These are phyloP conservation scores for Fusarium siculi DNA, from an alignment of 2,329 filamentous ascomycete species.

Conservation along the genomic window DNA sequence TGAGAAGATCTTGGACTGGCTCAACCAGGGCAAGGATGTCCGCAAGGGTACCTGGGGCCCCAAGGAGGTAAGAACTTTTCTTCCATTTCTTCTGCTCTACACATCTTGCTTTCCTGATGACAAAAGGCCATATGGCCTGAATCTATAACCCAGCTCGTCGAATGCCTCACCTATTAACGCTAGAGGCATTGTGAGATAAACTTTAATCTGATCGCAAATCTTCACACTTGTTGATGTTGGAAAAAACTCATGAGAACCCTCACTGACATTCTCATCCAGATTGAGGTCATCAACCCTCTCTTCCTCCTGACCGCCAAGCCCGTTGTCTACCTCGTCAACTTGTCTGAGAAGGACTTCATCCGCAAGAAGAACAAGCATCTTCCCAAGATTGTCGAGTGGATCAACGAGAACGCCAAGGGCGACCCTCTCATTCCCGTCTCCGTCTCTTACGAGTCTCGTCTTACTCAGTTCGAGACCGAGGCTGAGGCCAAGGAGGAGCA, in stretches of 20 bases:
- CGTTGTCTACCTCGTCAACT: conserved; percentile 95
- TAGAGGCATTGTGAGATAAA: conserved; percentile 89
- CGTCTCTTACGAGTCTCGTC: conserved; percentile 90
- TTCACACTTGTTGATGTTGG: conserved; percentile 7
- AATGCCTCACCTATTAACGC: conserved; percentile 81
- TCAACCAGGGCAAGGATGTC: conserved; percentile 92
- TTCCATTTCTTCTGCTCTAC: conserved; percentile 19
- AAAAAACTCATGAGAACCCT: conserved; percentile 2
- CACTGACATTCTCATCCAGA: conserved; percentile 62
- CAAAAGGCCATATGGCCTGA: conserved; percentile 93
- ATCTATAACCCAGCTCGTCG: conserved; percentile 99
- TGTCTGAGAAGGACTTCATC: conserved; percentile 96
- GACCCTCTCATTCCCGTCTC: conserved; percentile 95
- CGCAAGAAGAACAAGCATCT: conserved; percentile 99
- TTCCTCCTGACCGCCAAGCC: conserved; percentile 96
- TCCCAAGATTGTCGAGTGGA: conserved; percentile 91
- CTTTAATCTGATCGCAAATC: conserved; percentile 71
- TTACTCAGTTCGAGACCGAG: conserved; percentile 83
- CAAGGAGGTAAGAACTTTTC: conserved; percentile 82
- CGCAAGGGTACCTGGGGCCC: conserved; percentile 88
- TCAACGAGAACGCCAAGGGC: conserved; percentile 87
- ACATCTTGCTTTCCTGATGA: conserved; percentile 79
- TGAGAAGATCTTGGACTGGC: conserved; percentile 84
- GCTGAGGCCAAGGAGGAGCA: conserved; percentile 83
- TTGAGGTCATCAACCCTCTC: conserved; percentile 97